Base-by-base conservation (phyloP, 2,329 filamentous ascomycete genomes). In the Leptographium galeiforme region DNA sequence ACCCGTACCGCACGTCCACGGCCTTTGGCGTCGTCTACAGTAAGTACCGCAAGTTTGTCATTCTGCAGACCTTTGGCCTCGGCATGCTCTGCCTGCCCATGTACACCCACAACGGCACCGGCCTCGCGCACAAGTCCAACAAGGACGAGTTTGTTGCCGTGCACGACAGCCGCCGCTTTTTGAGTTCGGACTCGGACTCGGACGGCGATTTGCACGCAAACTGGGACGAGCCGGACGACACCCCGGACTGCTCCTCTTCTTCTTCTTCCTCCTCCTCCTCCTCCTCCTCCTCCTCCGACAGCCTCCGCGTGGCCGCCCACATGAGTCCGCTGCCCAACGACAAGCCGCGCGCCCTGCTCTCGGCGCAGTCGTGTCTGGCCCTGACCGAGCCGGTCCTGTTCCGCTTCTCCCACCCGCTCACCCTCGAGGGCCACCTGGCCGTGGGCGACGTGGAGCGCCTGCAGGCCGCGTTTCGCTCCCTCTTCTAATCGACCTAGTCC, bases 1-100 rank as follows among this genome's bases (percentile, higher is more conserved):
- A 63, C 45, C 60, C 61, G 1, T 48, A 61, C 48, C 45, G 59
- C 25, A 63, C 61, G 2, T 56, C 59, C 8, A 62, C 62, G 1
- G 57, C 60, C 1, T 64, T 57, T 48, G 63, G 62, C 2, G 55
- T 57, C 0, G 56, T 63, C 1, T 43, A 57, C 33, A 61, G 59
- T 34, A 63, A 65, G 50, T 62, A 57, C 33, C 58, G 63, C 19
- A 63, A 61, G 47, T 60, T 63, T 59, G 49, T 64, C 6, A 60
- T 64, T 0, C 10, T 63, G 2, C 53, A 57, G 8, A 36, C 46
- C 10, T 64, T 60, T 30, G 36, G 14, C 4, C 51, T 57, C n/a
- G 58, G 61, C 45, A 53, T 59, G 36, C 41, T 53, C 5, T 62
- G 59, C n/a, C 13, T 62, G 6, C 63, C 62, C 1, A 61, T 64